A percentile compares a stretch with the other conserved stretches of the same genome.
Evolutionary conservation across 176 grass and related monocot genomes (phyloP).

Genomic region (Zea mays): Zm-B73-REFERENCE-NAM-5.0 NC_050099.1:229721501-229722000

Average conservation of each 20-base stretch:
- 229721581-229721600: too few relatives aligned
- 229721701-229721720: conserved; percentile 79
- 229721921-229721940: conserved; percentile 1
- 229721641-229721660: conserved; percentile 21
- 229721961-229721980: neutral
- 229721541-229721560: too few relatives aligned
- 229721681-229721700: conserved; percentile 82
- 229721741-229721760: neutral
- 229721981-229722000: neutral
- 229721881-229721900: conserved; percentile 90
- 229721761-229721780: neutral
- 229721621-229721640: too few relatives aligned
- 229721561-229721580: too few relatives aligned
- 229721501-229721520: too few relatives aligned
- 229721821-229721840: conserved; percentile 82
- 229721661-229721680: conserved; percentile 74
- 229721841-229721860: conserved; percentile 92
- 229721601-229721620: too few relatives aligned
- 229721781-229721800: conserved; percentile 87
- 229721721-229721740: conserved; percentile 44
- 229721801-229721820: conserved; percentile 95
- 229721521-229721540: too few relatives aligned
- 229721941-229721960: neutral
- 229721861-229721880: conserved; percentile 87
- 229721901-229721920: conserved; percentile 44